phyloP scores from a whole-genome alignment of 495 filamentous ascomycete genomes.

The Aspergillus leporis region DNA sequence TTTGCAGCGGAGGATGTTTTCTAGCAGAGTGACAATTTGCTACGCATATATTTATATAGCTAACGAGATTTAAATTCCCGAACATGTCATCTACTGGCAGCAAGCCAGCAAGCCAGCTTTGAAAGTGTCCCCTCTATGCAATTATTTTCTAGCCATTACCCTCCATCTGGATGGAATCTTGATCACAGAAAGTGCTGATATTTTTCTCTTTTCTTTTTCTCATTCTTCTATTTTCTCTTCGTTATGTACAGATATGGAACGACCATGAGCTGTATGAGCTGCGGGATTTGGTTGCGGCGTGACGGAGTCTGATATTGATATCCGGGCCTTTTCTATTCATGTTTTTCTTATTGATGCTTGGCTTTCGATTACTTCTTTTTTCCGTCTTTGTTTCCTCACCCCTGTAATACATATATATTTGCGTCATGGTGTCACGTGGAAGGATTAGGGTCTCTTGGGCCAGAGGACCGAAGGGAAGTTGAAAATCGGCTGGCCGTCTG shows the following conservation, averaged over 20 bases:
- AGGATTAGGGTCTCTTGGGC: constrained; percentile 10
- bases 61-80: background rate
- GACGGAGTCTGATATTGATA: constrained; percentile 18
- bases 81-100: background rate
- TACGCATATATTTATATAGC: background rate
- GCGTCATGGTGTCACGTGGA: constrained; percentile 31
- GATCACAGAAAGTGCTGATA: constrained; percentile 14
- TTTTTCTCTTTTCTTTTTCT: constrained; percentile 13
- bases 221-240: constrained; percentile 16
- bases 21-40: constrained; percentile 15
- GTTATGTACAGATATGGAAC: constrained; percentile 25
- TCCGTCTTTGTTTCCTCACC: constrained; percentile 14
- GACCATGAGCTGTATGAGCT: background rate
- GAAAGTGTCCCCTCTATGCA: constrained; percentile 6
- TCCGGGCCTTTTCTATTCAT: constrained; percentile 2
- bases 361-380: constrained; percentile 3
- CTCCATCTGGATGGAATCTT: constrained; percentile 15
- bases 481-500: constrained; percentile 19
- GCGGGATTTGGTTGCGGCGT: constrained; percentile 18
- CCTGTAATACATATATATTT: constrained; percentile 29
- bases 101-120: background rate
- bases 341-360: constrained; percentile 5
- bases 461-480: background rate
- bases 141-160: constrained; percentile 7
- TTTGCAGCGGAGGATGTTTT: constrained; percentile 69